Evolutionary conservation across 2,329 filamentous ascomycete species (phyloP).

Genomic region (Apiospora koreana): DNA sequence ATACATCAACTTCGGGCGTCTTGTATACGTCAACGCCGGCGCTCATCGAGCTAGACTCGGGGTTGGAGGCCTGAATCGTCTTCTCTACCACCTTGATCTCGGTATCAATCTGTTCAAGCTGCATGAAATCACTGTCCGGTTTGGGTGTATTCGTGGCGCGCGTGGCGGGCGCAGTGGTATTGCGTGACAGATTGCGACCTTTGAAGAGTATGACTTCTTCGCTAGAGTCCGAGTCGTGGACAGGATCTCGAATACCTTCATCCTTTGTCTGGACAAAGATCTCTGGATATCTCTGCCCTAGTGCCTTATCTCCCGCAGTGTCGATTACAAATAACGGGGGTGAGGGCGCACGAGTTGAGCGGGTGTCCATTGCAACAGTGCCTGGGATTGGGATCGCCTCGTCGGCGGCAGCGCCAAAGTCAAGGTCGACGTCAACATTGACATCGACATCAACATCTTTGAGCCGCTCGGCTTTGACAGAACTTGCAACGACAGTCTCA

Average conservation of each 20-base stretch:
- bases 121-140: constrained; percentile 14
- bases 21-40: neutral
- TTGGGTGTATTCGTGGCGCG: constrained; percentile 23
- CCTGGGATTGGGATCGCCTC: neutral
- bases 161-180: neutral
- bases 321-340: constrained; percentile 14
- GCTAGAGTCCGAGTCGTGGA: constrained; percentile 56
- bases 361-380: neutral
- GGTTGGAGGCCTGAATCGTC: constrained; percentile 14
- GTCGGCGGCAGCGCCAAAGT: too few species aligned
- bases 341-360: neutral
- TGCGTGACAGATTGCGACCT: constrained; percentile 44
- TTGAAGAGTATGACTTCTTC: constrained; percentile 74
- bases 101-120: constrained; percentile 30
- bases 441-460: neutral
- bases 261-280: neutral
- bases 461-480: too few species aligned
- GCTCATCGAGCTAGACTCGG: neutral
- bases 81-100: constrained; percentile 34
- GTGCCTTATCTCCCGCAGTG: constrained; percentile 28
- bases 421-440: neutral
- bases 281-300: constrained; percentile 12
- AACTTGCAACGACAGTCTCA: neutral
- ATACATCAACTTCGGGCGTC: neutral
- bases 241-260: constrained; percentile 1